These are phyloP conservation scores for Yamadazyma kitorensis DNA, from an alignment of 805 yeast genomes.

Conservation along the genomic window DNA sequence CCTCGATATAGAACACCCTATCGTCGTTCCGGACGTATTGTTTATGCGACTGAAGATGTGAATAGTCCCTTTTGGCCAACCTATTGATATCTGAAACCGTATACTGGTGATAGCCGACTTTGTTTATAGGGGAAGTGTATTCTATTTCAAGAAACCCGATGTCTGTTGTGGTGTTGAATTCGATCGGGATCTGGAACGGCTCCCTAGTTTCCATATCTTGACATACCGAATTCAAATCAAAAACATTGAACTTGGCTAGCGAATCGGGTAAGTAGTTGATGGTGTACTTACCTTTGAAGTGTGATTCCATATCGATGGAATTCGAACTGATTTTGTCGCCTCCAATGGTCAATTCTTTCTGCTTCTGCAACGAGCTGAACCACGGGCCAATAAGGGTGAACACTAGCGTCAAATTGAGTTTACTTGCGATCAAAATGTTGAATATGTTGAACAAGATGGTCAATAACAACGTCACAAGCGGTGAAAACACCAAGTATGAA, in stretches of 20 bases:
- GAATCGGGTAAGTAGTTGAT: conserved; percentile 90
- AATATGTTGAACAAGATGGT: conserved; percentile 44
- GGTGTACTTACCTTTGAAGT: conserved; percentile 82
- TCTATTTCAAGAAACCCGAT: conserved; percentile 66
- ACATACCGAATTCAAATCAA: conserved; percentile 59
- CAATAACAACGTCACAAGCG: conserved; percentile 50
- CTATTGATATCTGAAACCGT: conserved; percentile 55
- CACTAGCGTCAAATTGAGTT: conserved; percentile 47
- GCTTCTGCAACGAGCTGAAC: conserved; percentile 41
- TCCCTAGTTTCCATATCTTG: conserved; percentile 8
- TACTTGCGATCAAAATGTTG: conserved; percentile 55
- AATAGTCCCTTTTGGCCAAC: conserved; percentile 25
- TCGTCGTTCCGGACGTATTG: conserved; percentile 26
- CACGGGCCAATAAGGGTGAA: conserved; percentile 33
- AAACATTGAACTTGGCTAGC: conserved; percentile 79
- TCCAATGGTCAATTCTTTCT: conserved; percentile 48
- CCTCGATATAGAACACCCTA: conserved; percentile 54
- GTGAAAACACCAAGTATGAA: conserved; percentile 68
- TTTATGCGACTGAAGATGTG: conserved; percentile 22
- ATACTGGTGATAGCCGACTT: conserved; percentile 47
- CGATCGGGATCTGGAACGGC: conserved; percentile 55
- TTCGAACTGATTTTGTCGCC: conserved; percentile 45
- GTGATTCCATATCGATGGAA: conserved; percentile 49
- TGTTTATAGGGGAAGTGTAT: conserved; percentile 54
- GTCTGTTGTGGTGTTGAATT: conserved; percentile 75